These are phyloP conservation scores for Chaetomiaceae sp. DNA, from an alignment of 2,329 filamentous ascomycete species.

Conservation along the genomic window DNA sequence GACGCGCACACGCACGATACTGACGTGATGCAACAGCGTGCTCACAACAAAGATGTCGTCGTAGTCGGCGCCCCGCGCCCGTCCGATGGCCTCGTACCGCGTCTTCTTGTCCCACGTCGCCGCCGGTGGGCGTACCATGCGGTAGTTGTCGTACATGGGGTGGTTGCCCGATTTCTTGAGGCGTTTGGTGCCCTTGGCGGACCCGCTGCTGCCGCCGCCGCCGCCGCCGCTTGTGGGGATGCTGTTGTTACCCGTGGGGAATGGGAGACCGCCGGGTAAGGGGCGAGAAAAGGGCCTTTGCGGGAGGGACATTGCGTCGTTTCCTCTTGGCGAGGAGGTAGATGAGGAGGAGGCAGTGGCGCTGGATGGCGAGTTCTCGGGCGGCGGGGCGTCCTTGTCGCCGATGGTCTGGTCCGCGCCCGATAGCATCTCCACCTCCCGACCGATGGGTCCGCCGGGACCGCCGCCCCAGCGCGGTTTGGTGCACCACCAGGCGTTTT, in stretches of 20 bases:
- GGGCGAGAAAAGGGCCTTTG: conserved; percentile 10
- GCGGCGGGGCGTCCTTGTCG: conserved; percentile 41
- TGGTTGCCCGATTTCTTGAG: conserved; percentile 45
- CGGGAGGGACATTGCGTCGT: conserved; percentile 6
- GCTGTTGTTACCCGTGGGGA: neutral
- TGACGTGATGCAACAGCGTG: conserved; percentile 58
- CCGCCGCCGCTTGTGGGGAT: neutral
- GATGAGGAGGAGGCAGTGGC: conserved; percentile 5
- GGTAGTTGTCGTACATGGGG: conserved; percentile 59
- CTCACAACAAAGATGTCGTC: conserved; percentile 62
- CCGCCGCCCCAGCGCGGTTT: conserved; percentile 61
- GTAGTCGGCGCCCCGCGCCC: conserved; percentile 41
- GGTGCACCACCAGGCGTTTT: conserved; percentile 58
- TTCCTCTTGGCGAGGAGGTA: conserved; percentile 14
- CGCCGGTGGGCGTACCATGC: conserved; percentile 55
- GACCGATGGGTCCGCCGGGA: conserved; percentile 57
- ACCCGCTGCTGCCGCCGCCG: conserved; percentile 5
- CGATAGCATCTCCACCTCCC: conserved; percentile 47
- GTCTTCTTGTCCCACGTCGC: conserved; percentile 58
- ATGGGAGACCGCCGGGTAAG: neutral
- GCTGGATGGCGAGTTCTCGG: conserved; percentile 13
- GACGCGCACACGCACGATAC: conserved; percentile 55
- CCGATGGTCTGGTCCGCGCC: conserved; percentile 39
- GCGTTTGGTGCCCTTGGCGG: conserved; percentile 34
- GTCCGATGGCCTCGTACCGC: conserved; percentile 55